Conservation (phyloP, 306 rosid genomes). For the Castanea sativa region DNA sequence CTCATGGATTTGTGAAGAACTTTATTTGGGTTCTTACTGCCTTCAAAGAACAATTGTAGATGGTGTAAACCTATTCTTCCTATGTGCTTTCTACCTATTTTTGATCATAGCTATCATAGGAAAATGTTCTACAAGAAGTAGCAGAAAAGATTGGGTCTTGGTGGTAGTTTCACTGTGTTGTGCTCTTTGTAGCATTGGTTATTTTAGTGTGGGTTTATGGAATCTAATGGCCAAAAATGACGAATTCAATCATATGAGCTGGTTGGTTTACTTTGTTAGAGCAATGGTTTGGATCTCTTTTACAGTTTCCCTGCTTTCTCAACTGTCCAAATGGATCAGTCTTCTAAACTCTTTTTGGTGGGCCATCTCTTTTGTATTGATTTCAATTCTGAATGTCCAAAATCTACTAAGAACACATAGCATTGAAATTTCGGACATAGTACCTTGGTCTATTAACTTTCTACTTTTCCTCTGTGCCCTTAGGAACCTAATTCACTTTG, state of each 20-base stretch:
- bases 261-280: slow-evolving; percentile 32
- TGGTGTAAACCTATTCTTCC: slow-evolving; percentile 37
- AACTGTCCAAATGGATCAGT: slow-evolving; percentile 39
- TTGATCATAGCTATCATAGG: slow-evolving; percentile 23
- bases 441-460: slow-evolving; percentile 38
- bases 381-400: slow-evolving; percentile 45
- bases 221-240: slow-evolving; percentile 26
- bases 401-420: slow-evolving; percentile 24
- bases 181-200: slow-evolving; percentile 37
- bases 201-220: slow-evolving; percentile 38
- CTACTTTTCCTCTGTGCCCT: slow-evolving; percentile 49
- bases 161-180: slow-evolving; percentile 39
- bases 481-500: slow-evolving; percentile 28
- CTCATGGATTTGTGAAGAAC: slow-evolving; percentile 42
- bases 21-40: slow-evolving; percentile 44
- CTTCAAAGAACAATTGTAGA: slow-evolving; percentile 37
- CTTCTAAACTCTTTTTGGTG: slow-evolving; percentile 56
- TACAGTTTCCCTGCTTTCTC: slow-evolving; percentile 47
- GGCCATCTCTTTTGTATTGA: slow-evolving; percentile 34
- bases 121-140: slow-evolving; percentile 5
- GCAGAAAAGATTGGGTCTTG: slow-evolving; percentile 25
- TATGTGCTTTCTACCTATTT: slow-evolving; percentile 28
- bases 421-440: slow-evolving; percentile 30
- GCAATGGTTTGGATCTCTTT: slow-evolving; percentile 55
- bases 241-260: slow-evolving; percentile 7